phyloP scores from a whole-genome alignment of 176 grass and related monocot species.

The Alopecurus myosuroides region DNA sequence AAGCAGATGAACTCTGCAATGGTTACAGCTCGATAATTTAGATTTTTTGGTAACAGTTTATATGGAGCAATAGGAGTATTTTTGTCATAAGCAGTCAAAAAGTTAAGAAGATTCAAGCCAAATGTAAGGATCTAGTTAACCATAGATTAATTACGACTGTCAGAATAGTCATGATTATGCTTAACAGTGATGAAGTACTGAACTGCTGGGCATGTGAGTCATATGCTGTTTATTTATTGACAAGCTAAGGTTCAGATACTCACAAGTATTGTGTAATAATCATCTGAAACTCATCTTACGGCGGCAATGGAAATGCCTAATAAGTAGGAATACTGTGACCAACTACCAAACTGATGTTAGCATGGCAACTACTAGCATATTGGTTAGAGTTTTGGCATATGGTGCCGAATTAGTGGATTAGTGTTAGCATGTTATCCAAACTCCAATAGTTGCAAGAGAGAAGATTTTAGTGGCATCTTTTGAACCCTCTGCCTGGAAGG shows the following conservation, averaged over 20 bases:
- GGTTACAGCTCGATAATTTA: slow-evolving; percentile 24
- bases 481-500: slow-evolving; percentile 33
- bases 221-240: not conserved
- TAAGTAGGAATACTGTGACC: slow-evolving; percentile 16
- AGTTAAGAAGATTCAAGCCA: not conserved
- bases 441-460: slow-evolving; percentile 23
- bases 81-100: not conserved
- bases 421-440: slow-evolving; percentile 39
- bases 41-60: not conserved
- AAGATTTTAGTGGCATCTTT: slow-evolving; percentile 34
- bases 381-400: slow-evolving; percentile 1
- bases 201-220: not conserved
- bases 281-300: slow-evolving; percentile 12
- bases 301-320: not conserved
- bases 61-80: not conserved
- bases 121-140: not conserved
- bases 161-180: not conserved
- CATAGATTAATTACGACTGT: not conserved
- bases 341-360: slow-evolving; percentile 47
- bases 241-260: not conserved
- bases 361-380: slow-evolving; percentile 26
- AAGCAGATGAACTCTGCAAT: slow-evolving; percentile 81
- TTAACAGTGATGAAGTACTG: not conserved
- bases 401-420: slow-evolving; percentile 32
- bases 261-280: slow-evolving; percentile 13